Percentiles rank a stretch among this genome's conserved stretches.
Evolutionary conservation across 331 rosid species (phyloP).

Genomic region (Quercus lobata): DNA sequence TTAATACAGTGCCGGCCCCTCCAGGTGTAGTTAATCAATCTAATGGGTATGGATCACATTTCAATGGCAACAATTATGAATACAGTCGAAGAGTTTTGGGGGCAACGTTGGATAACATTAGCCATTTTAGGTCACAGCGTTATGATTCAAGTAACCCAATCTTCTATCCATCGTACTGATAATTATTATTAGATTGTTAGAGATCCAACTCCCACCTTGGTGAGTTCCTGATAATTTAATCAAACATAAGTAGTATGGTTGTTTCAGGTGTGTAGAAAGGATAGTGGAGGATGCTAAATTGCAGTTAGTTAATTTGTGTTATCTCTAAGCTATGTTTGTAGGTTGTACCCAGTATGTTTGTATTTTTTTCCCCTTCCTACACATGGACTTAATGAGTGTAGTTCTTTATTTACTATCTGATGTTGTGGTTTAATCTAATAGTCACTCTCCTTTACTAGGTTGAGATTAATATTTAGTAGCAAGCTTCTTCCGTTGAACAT

Average conservation of each 20-base stretch:
- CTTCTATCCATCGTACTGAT: constrained; percentile 30
- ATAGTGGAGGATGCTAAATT: background rate
- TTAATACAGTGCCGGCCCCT: constrained; percentile 43
- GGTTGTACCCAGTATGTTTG: constrained; percentile 9
- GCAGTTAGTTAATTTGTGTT: constrained; percentile 6
- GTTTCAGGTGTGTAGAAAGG: background rate
- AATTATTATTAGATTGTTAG: constrained; percentile 9
- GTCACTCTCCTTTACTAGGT: background rate
- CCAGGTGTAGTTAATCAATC: constrained; percentile 51
- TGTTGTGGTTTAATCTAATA: background rate
- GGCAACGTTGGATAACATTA: constrained; percentile 58
- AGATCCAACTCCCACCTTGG: constrained; percentile 5
- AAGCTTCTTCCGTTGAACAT: background rate
- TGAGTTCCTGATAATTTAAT: constrained; percentile 1
- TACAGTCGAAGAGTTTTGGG: constrained; percentile 66
- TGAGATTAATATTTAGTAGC: background rate
- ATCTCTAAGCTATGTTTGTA: background rate
- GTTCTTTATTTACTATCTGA: background rate
- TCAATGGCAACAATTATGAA: constrained; percentile 50
- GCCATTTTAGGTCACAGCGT: constrained; percentile 60
- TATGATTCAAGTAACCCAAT: constrained; percentile 47
- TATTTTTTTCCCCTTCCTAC: background rate
- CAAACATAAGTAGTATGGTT: background rate
- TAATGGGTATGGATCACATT: constrained; percentile 57
- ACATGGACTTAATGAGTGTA: background rate